Percentiles rank a stretch among this genome's conserved stretches.
These are phyloP conservation scores for Tephrocybe sp. DNA, from an alignment of 768 basidiomycete genomes.

Conservation along the genomic window DNA sequence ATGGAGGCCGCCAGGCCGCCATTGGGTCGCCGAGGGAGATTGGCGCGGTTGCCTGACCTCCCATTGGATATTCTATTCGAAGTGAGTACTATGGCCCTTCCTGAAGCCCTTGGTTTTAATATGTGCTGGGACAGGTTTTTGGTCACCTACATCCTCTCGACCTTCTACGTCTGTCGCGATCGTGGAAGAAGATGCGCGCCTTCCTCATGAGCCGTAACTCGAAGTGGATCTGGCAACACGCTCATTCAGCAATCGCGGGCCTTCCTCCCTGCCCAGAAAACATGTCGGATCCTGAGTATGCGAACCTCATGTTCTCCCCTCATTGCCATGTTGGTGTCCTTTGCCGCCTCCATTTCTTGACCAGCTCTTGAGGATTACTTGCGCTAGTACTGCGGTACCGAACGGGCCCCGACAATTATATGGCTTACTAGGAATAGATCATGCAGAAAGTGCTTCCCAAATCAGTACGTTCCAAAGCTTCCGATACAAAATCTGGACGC, in stretches of 20 bases:
- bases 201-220: constrained; percentile 43
- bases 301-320: constrained; percentile 41
- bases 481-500: not conserved
- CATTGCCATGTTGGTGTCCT: constrained; percentile 39
- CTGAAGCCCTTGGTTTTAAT: not conserved
- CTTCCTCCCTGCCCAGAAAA: constrained; percentile 44
- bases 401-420: constrained; percentile 18
- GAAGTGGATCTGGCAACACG: constrained; percentile 39
- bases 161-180: constrained; percentile 43
- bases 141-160: constrained; percentile 44
- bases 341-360: constrained; percentile 6
- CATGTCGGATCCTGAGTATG: constrained; percentile 44
- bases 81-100: constrained; percentile 1
- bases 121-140: constrained; percentile 30
- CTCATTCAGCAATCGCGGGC: constrained; percentile 34
- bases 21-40: constrained; percentile 12
- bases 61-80: constrained; percentile 19
- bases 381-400: constrained; percentile 18
- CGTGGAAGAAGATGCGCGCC: constrained; percentile 38
- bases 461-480: constrained; percentile 16
- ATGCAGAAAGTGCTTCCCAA: constrained; percentile 20
- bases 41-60: constrained; percentile 14
- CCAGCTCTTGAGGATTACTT: constrained; percentile 5
- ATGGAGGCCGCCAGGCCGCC: not conserved
- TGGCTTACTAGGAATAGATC: constrained; percentile 20